These are phyloP conservation scores for Protomyces arabidopsidicola DNA, from an alignment of 1,139 yeast species.

Conservation along the genomic window DNA sequence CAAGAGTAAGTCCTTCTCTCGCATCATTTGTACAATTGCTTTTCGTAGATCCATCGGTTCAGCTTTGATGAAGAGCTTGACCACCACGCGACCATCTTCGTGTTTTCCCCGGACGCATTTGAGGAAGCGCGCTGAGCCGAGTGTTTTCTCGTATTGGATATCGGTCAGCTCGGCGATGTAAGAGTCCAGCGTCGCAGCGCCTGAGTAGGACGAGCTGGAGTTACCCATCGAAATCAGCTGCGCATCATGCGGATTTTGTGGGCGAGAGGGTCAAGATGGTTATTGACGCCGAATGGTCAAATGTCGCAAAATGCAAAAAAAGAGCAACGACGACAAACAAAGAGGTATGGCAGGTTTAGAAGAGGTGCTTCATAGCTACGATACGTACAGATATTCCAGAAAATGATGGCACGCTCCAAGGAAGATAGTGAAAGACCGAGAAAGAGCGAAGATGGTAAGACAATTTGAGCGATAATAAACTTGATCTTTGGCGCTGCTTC, in stretches of 20 bases:
- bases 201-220: conserved; percentile 65
- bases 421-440: too few species aligned
- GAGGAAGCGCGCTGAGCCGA: conserved; percentile 73
- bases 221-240: conserved; percentile 9
- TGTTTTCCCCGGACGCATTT: conserved; percentile 73
- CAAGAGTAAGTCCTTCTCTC: conserved; percentile 42
- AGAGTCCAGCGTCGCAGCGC: conserved; percentile 86
- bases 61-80: conserved; percentile 80
- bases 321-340: too few species aligned
- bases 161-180: conserved; percentile 74
- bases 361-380: neutral
- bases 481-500: too few species aligned
- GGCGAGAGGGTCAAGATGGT: neutral
- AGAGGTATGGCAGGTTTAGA: too few species aligned
- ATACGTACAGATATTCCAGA: neutral
- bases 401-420: too few species aligned
- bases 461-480: too few species aligned
- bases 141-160: conserved; percentile 65
- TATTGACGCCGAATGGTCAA: neutral
- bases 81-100: conserved; percentile 62
- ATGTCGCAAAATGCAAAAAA: neutral
- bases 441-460: too few species aligned
- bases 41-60: conserved; percentile 5
- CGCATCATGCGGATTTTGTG: neutral
- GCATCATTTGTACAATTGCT: neutral